Evolutionary conservation across 331 rosid species (phyloP).

Genomic region (Pyracantha coccinea): DNA sequence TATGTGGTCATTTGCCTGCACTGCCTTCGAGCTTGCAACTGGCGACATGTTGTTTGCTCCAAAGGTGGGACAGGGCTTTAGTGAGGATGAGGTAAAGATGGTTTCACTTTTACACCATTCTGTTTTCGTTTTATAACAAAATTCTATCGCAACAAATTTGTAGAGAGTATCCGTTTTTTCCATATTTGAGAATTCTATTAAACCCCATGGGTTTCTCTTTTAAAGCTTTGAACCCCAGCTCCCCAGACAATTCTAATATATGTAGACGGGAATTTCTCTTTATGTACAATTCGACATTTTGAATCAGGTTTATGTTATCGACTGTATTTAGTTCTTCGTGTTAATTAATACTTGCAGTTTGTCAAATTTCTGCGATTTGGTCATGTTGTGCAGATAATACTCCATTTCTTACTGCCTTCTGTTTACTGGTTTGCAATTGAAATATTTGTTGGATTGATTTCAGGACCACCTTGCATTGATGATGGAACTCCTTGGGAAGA

Average conservation of each 20-base stretch:
- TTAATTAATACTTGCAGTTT: neutral
- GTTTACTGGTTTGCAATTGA: neutral
- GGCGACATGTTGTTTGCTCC: conserved; percentile 98
- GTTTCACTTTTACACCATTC: conserved; percentile 10
- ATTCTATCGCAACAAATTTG: neutral
- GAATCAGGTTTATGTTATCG: neutral
- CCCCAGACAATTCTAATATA: neutral
- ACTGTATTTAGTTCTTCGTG: neutral
- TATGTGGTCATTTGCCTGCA: conserved; percentile 98
- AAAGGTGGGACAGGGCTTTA: conserved; percentile 65
- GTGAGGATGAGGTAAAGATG: conserved; percentile 92
- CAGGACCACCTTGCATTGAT: conserved; percentile 97
- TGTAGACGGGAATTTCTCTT: neutral
- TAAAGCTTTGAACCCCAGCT: neutral
- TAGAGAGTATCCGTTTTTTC: neutral
- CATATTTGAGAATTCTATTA: neutral
- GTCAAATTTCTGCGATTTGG: neutral
- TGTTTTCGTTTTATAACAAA: neutral
- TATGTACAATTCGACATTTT: neutral
- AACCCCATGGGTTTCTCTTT: neutral
- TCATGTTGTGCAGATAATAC: neutral
- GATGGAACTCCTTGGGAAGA: conserved; percentile 99
- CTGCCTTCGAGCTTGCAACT: conserved; percentile 91
- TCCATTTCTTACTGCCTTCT: neutral
- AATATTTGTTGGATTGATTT: conserved; percentile 25